phyloP scores from a whole-genome alignment of 352 stramenopile species.

The Globisporangium cederbergense region DNA sequence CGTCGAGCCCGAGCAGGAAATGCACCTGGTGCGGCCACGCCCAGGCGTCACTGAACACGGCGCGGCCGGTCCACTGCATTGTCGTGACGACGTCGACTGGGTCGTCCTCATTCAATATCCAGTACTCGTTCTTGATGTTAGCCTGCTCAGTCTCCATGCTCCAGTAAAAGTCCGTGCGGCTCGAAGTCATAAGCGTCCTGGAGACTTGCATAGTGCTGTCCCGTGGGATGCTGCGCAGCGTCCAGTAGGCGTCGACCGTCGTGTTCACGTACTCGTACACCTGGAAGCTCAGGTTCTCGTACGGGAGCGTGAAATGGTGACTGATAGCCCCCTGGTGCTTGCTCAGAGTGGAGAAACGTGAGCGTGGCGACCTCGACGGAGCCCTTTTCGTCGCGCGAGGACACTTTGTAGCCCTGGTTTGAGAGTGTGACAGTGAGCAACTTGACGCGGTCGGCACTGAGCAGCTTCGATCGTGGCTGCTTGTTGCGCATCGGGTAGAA shows the following conservation, averaged over 20 bases:
- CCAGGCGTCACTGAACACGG: conserved; percentile 17
- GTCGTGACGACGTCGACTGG: background rate
- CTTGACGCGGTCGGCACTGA: background rate
- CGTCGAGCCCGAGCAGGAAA: conserved; percentile 25
- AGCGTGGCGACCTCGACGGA: conserved; percentile 6
- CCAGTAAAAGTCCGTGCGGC: conserved; percentile 3
- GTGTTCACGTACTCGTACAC: conserved; percentile 10
- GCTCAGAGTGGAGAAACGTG: conserved; percentile 13
- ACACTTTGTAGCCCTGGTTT: conserved; percentile 13
- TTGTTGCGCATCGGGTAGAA: conserved; percentile 12
- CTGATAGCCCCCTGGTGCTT: conserved; percentile 6
- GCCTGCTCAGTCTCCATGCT: conserved; percentile 7
- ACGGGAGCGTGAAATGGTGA: conserved; percentile 21
- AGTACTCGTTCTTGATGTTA: conserved; percentile 18
- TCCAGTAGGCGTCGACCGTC: conserved; percentile 5
- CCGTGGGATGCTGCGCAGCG: conserved; percentile 7
- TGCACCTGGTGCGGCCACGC: conserved; percentile 28
- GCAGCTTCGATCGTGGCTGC: background rate
- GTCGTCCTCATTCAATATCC: background rate
- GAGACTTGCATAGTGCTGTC: conserved; percentile 1
- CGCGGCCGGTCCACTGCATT: background rate
- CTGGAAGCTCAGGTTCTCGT: conserved; percentile 14
- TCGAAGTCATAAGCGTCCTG: background rate
- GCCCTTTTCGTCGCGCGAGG: conserved; percentile 10
- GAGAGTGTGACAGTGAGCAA: conserved; percentile 10